These are phyloP conservation scores for Arabis alpina DNA, from an alignment of 345 rosid species.

Conservation along the genomic window DNA sequence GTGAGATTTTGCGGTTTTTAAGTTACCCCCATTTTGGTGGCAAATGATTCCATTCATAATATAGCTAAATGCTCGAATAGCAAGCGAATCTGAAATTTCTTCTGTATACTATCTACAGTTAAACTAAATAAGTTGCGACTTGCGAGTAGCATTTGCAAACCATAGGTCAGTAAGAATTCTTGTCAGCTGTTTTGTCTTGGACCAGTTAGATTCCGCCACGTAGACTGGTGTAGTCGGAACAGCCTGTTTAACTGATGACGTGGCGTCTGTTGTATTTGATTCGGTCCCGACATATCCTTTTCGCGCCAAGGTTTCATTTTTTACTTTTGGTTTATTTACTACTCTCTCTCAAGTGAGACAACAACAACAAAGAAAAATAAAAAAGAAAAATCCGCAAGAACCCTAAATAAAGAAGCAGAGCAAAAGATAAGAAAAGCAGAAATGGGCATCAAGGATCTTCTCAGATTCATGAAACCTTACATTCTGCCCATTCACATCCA, in stretches of 20 bases:
- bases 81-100: too few species aligned
- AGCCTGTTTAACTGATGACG: not conserved
- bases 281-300: conserved; percentile 31
- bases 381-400: conserved; percentile 1
- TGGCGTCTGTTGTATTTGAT: conserved; percentile 16
- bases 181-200: not conserved
- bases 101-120: not conserved
- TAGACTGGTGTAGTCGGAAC: not conserved
- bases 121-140: not conserved
- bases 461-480: conserved; percentile 86
- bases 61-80: not conserved
- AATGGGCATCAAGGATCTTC: conserved; percentile 93
- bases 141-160: too few species aligned
- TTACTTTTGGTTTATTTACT: not conserved
- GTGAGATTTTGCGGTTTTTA: not conserved
- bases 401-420: conserved; percentile 37
- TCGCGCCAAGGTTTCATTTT: conserved; percentile 30
- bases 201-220: not conserved
- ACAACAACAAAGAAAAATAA: not conserved
- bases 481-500: conserved; percentile 71
- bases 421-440: conserved; percentile 34
- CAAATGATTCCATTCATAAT: not conserved
- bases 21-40: not conserved
- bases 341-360: not conserved
- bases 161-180: not conserved